Conservation (phyloP, 805 yeast species). For the Yarrowia yakushimensis region DNA sequence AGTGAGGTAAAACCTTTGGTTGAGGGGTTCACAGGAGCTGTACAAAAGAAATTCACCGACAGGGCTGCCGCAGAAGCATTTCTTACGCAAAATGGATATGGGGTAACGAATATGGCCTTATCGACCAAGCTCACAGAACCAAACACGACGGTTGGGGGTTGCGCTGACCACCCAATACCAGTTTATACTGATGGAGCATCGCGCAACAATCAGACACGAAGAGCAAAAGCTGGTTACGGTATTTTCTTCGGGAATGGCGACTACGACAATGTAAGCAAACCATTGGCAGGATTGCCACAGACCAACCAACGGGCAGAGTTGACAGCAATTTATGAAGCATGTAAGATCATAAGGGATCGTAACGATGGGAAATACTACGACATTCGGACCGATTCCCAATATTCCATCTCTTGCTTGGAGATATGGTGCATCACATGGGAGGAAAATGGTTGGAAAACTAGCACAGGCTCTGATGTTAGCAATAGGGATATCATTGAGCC, state of each 20-base stretch:
- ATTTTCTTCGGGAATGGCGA: background rate
- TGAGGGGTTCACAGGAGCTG: background rate
- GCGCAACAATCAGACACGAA: background rate
- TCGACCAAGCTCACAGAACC: background rate
- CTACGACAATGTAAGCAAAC: background rate
- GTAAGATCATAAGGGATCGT: background rate
- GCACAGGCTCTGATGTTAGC: background rate
- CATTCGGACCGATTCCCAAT: background rate
- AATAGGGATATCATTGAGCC: background rate
- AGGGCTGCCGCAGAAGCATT: background rate
- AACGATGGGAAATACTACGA: background rate
- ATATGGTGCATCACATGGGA: background rate
- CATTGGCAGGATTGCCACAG: background rate
- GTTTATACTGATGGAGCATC: slow-evolving; percentile 14
- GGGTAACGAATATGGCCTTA: background rate
- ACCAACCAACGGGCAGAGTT: slow-evolving; percentile 14
- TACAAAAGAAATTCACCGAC: background rate
- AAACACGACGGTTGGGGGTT: background rate
- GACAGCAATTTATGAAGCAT: background rate
- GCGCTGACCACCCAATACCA: background rate
- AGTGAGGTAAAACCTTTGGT: background rate
- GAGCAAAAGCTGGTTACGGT: slow-evolving; percentile 4
- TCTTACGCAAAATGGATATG: background rate
- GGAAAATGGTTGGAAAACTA: background rate
- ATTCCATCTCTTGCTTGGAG: background rate